phyloP scores from a whole-genome alignment of 495 filamentous ascomycete species.

The Penicillium bialowiezense region DNA sequence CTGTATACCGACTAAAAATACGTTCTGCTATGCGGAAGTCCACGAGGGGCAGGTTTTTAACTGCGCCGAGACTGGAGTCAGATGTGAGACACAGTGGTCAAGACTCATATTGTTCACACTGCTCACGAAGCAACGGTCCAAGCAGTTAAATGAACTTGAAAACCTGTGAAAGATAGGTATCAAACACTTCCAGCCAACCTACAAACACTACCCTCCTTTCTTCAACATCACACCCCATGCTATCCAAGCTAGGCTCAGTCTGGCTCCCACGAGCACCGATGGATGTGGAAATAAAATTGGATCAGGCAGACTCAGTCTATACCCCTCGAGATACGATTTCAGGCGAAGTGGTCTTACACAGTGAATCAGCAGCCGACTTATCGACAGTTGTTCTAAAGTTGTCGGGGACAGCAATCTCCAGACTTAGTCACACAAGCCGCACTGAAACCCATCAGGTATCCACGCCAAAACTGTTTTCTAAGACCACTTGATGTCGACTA shows the following conservation, averaged over 20 bases:
- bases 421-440: not conserved
- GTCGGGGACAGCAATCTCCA: not conserved
- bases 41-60: constrained; percentile 2
- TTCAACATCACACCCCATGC: not conserved
- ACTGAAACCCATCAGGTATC: constrained; percentile 2
- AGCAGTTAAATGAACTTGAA: not conserved
- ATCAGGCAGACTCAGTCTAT: not conserved
- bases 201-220: not conserved
- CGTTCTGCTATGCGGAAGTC: not conserved
- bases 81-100: not conserved
- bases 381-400: not conserved
- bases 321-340: not conserved
- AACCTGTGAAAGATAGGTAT: not conserved
- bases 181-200: too few relatives aligned
- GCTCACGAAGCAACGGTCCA: not conserved
- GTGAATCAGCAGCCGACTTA: not conserved
- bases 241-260: not conserved
- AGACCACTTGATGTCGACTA: not conserved
- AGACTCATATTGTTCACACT: not conserved
- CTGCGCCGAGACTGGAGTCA: not conserved
- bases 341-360: not conserved
- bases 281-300: not conserved
- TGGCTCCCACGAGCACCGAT: not conserved
- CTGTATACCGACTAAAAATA: constrained; percentile 1
- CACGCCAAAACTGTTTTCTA: not conserved